Base-by-base conservation (phyloP, 225 moss, liverwort and hornwort genomes). In the Anthoceros angustus region DNA sequence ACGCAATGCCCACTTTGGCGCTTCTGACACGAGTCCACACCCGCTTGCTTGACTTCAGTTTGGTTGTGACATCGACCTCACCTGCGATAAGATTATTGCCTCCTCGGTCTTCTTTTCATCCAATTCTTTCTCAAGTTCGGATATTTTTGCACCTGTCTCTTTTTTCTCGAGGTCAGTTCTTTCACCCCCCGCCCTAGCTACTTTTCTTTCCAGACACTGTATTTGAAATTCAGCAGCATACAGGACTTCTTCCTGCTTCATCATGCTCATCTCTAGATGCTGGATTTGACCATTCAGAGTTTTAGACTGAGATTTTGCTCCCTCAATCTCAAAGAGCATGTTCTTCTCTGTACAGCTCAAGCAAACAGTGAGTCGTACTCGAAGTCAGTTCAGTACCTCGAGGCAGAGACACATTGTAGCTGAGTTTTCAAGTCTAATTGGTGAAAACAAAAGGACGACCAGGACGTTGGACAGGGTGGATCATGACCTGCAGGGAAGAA, bases 211-310 rank as follows among this genome's bases (percentile, higher is more conserved):
- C 7, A 98, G 21, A 25, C 83, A 42, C 64, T 98, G 87, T 15
- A 98, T 91, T 66, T 98, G 91, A 32, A 88, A 88, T 11, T 91
- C 85, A 0, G 86, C 83, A 18, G 70, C 77, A 65, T 91, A 98
- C 0, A 91, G 63, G 9, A 85, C 88, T 66, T 98, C 91, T 0
- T 91, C 91, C 74, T 87, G 86, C 25, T 85, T 75, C 25, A 82
- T 55, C 74, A 98, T 73, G 1, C 76, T 82, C 62, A 81, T 77
- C 14, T 98, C 95, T 3, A 91, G 64, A 16, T 71, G 66, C 41
- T 75, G 66, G 39, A 87, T 80, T 69, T 79, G 86, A 11, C 80
- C 78, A 43, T 69, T 72, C 39, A 98, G 67, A 62, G 83, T 74
- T 75, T 77, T 98, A 8, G 88, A 84, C 73, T 87, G 82, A 0